Percentiles rank a stretch among this genome's conserved stretches.
Evolutionary conservation across 2,329 filamentous ascomycete species (phyloP).

Genomic region (Xylaria sp.): DNA sequence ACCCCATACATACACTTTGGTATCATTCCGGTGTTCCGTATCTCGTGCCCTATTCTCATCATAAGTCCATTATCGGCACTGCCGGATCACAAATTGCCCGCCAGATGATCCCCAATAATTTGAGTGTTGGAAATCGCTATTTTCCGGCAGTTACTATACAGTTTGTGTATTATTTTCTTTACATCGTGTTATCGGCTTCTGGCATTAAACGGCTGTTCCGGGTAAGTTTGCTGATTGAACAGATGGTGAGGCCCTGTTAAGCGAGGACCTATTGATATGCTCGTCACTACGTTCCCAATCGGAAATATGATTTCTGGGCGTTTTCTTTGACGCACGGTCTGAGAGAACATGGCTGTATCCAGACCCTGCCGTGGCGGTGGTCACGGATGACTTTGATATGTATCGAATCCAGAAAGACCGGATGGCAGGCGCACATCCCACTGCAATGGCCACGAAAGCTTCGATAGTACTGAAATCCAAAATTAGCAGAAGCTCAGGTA

Average conservation of each 20-base stretch:
- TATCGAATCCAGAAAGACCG: slow-evolving; percentile 16
- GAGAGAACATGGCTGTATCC: slow-evolving; percentile 11
- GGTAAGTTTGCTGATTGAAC: neutral
- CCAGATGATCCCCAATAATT: neutral
- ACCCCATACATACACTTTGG: neutral
- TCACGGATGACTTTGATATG: neutral
- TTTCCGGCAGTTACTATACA: neutral
- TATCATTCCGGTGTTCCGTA: slow-evolving; percentile 5
- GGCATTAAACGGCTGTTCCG: neutral
- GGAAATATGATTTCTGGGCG: neutral
- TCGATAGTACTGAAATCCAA: slow-evolving; percentile 6
- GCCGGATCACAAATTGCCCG: neutral
- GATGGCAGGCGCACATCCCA: slow-evolving; percentile 12
- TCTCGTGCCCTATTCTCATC: neutral
- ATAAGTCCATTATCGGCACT: neutral
- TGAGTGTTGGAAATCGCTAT: neutral
- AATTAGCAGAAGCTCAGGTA: neutral
- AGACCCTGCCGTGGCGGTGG: neutral
- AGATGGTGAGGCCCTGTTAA: neutral
- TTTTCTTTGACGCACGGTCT: neutral
- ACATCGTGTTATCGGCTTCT: neutral
- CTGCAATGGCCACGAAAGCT: slow-evolving; percentile 12
- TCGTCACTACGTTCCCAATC: slow-evolving; percentile 17
- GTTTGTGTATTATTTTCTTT: neutral
- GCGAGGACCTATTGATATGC: neutral